These are phyloP conservation scores for Aspergillus uvarum DNA, from an alignment of 2,329 filamentous ascomycete genomes.

Conservation along the genomic window DNA sequence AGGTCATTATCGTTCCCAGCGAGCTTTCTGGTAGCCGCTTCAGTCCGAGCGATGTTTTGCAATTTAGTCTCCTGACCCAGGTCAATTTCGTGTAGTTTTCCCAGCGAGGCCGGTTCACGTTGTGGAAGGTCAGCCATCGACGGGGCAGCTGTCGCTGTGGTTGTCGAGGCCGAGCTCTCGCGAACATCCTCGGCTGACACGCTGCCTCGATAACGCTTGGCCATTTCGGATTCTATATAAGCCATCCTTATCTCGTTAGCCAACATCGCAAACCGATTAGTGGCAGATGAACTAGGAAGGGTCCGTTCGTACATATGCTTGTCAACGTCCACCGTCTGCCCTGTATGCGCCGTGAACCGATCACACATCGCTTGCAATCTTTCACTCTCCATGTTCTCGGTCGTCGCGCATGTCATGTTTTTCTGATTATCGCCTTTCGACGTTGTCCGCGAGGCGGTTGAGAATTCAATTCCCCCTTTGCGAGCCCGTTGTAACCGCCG, in stretches of 20 bases:
- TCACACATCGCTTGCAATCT: slow-evolving; percentile 45
- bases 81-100: slow-evolving; percentile 59
- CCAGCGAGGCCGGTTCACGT: slow-evolving; percentile 53
- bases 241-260: slow-evolving; percentile 66
- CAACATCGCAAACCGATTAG: slow-evolving; percentile 24
- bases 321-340: slow-evolving; percentile 58
- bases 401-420: slow-evolving; percentile 20
- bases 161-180: slow-evolving; percentile 7
- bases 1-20: slow-evolving; percentile 31
- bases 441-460: slow-evolving; percentile 31
- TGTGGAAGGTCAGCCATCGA: slow-evolving; percentile 30
- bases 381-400: slow-evolving; percentile 36
- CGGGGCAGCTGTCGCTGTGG: slow-evolving; percentile 14
- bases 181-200: slow-evolving; percentile 17
- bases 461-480: slow-evolving; percentile 50
- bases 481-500: slow-evolving; percentile 40
- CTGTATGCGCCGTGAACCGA: slow-evolving; percentile 60
- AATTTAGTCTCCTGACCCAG: slow-evolving; percentile 49
- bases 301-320: slow-evolving; percentile 61
- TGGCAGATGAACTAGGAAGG: background rate
- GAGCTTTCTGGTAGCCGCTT: slow-evolving; percentile 46
- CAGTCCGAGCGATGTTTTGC: slow-evolving; percentile 45
- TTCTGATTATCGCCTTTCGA: slow-evolving; percentile 17
- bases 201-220: slow-evolving; percentile 49
- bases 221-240: slow-evolving; percentile 66